A percentile compares a stretch with the other conserved stretches of the same genome.
These are phyloP conservation scores for Calonectria pauciramosa DNA, from an alignment of 2,329 filamentous ascomycete species.

Conservation along the genomic window DNA sequence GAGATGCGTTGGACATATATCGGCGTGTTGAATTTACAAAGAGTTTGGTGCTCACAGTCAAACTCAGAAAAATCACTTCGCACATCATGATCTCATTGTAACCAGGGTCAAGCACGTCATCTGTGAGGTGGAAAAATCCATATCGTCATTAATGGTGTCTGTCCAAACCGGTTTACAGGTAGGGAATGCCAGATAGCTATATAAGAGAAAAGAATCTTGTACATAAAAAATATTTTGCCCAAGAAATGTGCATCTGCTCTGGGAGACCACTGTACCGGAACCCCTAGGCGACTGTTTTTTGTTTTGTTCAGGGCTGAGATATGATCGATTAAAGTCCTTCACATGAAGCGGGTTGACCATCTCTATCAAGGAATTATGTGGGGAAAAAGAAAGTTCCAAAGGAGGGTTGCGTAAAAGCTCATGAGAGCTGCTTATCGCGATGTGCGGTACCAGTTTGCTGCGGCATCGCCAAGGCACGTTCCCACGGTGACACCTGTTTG, in stretches of 20 bases:
- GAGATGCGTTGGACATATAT: neutral
- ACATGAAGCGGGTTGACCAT: neutral
- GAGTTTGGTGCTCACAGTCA: neutral
- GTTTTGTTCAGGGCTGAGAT: neutral
- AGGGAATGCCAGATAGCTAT: neutral
- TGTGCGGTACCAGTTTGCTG: constrained; percentile 15
- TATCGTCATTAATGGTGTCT: constrained; percentile 7
- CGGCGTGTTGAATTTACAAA: neutral
- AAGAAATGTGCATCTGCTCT: neutral
- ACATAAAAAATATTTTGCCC: constrained; percentile 5
- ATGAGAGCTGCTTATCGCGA: constrained; percentile 7
- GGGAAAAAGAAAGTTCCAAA: neutral
- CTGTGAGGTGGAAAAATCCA: neutral
- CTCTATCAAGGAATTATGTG: neutral
- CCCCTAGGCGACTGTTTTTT: neutral
- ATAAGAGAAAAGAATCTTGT: constrained; percentile 7
- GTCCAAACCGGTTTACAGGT: neutral
- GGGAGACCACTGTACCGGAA: neutral
- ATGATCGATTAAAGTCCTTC: neutral
- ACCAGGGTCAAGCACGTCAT: neutral
- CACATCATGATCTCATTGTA: too few species aligned
- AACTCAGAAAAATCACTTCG: too few species aligned
- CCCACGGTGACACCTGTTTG: constrained; percentile 43
- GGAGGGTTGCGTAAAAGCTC: neutral
- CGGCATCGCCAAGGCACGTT: constrained; percentile 38